A percentile compares a stretch with the other conserved stretches of the same genome.
phyloP scores from a whole-genome alignment of 192 early-diverging fungal species.

The Podochytrium sp. region DNA sequence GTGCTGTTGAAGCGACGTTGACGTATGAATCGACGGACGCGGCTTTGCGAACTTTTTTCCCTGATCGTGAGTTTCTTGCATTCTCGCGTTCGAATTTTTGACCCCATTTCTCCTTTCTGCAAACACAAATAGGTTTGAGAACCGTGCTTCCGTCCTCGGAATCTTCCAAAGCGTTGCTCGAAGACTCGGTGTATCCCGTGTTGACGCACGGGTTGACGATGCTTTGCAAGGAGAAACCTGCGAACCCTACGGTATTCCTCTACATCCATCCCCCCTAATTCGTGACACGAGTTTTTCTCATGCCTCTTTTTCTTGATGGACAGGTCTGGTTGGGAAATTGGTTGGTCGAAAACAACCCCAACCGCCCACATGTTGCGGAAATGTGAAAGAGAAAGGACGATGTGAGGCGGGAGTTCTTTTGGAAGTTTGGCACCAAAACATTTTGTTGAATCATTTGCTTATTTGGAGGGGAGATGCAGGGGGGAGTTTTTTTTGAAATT shows the following conservation, averaged over 20 bases:
- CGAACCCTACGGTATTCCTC: constrained; percentile 53
- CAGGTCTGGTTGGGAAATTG: constrained; percentile 52
- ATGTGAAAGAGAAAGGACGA: neutral
- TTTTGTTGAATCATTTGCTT: too few species aligned
- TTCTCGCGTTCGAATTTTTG: neutral
- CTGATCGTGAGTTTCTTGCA: constrained; percentile 41
- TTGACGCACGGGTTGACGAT: constrained; percentile 55
- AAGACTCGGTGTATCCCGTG: constrained; percentile 51
- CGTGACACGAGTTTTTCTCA: neutral
- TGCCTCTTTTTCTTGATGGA: neutral
- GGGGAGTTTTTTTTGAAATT: neutral
- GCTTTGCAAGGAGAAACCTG: constrained; percentile 59
- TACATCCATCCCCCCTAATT: too few species aligned
- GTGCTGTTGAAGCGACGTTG: constrained; percentile 44
- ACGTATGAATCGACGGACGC: constrained; percentile 23
- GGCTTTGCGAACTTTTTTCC: constrained; percentile 53
- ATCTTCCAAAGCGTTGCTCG: constrained; percentile 42
- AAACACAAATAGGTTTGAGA: constrained; percentile 30
- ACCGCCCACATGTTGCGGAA: constrained; percentile 42
- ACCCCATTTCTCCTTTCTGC: neutral
- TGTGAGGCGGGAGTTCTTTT: neutral
- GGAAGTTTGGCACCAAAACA: too few species aligned
- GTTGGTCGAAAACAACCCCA: constrained; percentile 54
- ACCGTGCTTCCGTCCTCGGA: constrained; percentile 37
- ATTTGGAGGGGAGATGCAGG: neutral